phyloP scores from a whole-genome alignment of 495 filamentous ascomycete genomes.

The Xylaria flabelliformis region DNA sequence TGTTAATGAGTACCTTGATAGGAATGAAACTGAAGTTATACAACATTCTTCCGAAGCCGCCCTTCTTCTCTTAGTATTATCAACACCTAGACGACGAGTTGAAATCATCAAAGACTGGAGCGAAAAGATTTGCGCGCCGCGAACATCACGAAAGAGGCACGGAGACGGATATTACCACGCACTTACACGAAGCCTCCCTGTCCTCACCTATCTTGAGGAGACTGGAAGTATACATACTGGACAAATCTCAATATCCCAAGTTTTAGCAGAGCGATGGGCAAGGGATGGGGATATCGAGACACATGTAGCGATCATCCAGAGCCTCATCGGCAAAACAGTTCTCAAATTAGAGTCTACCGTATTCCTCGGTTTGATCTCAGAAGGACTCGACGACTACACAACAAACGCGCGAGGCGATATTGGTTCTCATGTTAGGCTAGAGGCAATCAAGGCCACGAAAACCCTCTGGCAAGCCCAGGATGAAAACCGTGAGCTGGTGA shows the following conservation, averaged over 20 bases:
- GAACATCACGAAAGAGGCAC: constrained; percentile 36
- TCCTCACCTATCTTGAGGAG: constrained; percentile 14
- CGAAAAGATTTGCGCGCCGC: constrained; percentile 40
- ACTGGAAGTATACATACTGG: constrained; percentile 6
- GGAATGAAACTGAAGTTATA: constrained; percentile 51
- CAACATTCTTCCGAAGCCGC: constrained; percentile 50
- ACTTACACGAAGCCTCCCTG: constrained; percentile 37
- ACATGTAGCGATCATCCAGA: constrained; percentile 65
- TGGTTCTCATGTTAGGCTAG: constrained; percentile 79
- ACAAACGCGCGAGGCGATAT: constrained; percentile 86
- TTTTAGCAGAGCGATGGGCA: constrained; percentile 47
- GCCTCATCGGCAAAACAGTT: constrained; percentile 55
- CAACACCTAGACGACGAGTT: constrained; percentile 34
- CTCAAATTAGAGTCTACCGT: constrained; percentile 40
- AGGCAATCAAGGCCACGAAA: constrained; percentile 71
- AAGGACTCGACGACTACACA: constrained; percentile 83
- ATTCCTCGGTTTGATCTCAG: constrained; percentile 51
- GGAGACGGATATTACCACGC: constrained; percentile 54
- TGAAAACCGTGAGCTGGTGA: constrained; percentile 33
- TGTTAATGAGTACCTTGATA: constrained; percentile 49
- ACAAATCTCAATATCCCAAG: constrained; percentile 28
- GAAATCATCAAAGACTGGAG: constrained; percentile 48
- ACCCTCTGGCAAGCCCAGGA: constrained; percentile 46
- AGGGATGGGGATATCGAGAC: constrained; percentile 60
- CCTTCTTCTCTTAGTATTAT: constrained; percentile 48